Evolutionary conservation across 495 filamentous ascomycete species (phyloP), one percentile per base, ranked within the genome.

Genomic region (Penicillium alfredii): DNA sequence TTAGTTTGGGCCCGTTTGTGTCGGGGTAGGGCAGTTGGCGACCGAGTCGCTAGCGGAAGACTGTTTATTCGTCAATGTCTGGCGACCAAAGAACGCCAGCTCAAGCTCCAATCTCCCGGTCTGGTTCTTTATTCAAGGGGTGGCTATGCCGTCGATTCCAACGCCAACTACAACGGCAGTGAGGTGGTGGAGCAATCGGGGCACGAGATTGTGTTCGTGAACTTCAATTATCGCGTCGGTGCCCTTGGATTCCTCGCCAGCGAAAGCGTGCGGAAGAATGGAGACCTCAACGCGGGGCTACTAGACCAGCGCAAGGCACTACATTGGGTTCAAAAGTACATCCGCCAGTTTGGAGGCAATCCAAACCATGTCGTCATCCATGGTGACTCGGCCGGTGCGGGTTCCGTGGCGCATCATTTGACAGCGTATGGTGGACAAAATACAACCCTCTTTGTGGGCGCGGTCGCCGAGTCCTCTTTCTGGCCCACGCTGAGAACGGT

Each of bases 211-310:
- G 63, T 89, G 5, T 63, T 85, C 22, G 77, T 89, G 5, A 81
- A 75, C 41, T 78, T 87, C 60, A 88, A 86, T 47, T 86, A 86
- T 45, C 77, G 84, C 1, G 79, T 86, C n/a, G 81, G 83, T 0
- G 61, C 76, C 0, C 75, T 76, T 42, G 84, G 84, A 0, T 86
- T 86, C 40, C 66, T 87, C 0, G 78, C 82, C 0, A 74, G 78
- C 42, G 63, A 78, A 11, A 57, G 73, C 14, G 58, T 86, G 4
- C 58, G 67, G 16, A 47, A 53, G 20, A 51, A 72, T 44, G 73
- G 73, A 3, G 71, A 76, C 45, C 53, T 83, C 10, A 80, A 74
- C 35, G 50, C 38, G 1, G 84, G 83, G 0, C 46, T 88, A 27
- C 62, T 77, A 17, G 84, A 87, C 55, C 82, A 87, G 56, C 62